Conservation (phyloP, 2,329 filamentous ascomycete genomes). For the Arthrobotrys iridis region DNA sequence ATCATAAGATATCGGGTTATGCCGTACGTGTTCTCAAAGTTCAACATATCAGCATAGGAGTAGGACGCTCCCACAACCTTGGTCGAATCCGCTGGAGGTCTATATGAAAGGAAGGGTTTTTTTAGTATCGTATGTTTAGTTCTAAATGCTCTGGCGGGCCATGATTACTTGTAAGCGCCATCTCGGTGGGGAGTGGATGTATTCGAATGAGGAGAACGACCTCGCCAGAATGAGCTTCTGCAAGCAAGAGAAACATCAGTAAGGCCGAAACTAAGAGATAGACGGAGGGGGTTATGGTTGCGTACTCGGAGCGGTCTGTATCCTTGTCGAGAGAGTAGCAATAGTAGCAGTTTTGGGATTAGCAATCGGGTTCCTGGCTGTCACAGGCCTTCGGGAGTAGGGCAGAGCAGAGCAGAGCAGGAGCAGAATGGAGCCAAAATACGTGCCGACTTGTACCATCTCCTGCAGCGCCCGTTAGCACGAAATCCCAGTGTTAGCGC, state of each 20-base stretch:
- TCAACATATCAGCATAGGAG: constrained; percentile 93
- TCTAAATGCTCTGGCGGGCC: constrained; percentile 52
- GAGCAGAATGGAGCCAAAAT: constrained; percentile 40
- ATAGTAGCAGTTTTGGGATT: constrained; percentile 53
- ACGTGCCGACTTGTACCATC: constrained; percentile 99
- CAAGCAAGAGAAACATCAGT: constrained; percentile 10
- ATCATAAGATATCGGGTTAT: not conserved
- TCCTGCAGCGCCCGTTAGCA: constrained; percentile 69
- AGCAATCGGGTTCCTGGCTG: constrained; percentile 47
- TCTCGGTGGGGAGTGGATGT: constrained; percentile 68
- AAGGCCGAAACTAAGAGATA: not conserved
- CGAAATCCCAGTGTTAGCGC: not conserved
- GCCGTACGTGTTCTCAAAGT: constrained; percentile 78
- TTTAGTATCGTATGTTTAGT: not conserved
- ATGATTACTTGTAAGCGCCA: constrained; percentile 66
- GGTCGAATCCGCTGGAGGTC: constrained; percentile 55
- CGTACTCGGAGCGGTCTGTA: constrained; percentile 58
- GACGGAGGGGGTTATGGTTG: not conserved
- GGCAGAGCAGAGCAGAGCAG: not conserved
- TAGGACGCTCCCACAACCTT: constrained; percentile 89
- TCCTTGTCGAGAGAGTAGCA: constrained; percentile 28
- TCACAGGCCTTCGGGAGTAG: not conserved
- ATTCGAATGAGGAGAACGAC: constrained; percentile 63
- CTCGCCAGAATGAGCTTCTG: constrained; percentile 79
- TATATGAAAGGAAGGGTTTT: constrained; percentile 22